Base-by-base conservation (phyloP, 2,329 filamentous ascomycete species). In the Microcyclospora tardicrescens region DNA sequence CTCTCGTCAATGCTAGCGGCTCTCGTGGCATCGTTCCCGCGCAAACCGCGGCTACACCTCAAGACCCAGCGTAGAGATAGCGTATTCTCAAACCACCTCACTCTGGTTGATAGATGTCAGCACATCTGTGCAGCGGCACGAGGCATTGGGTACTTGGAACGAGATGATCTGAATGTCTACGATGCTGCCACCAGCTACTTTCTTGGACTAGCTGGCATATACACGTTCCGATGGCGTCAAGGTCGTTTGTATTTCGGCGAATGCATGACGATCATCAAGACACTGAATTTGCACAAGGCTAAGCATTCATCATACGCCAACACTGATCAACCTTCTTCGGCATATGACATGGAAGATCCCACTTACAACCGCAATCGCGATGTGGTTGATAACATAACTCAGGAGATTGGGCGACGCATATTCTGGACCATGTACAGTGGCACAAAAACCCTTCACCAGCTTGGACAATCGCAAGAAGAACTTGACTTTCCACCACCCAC, bases 401-500 rank as follows among this genome's bases (percentile, higher is more conserved):
- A 65, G 40, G 64, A 70, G 45, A 78, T 77, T 43, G 70, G 69
- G 4, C 66, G 69, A 31, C 67, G 74, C 29, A 61, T 93, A 31
- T 94, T 93, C 58, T 94, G 86, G 79, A 79, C 83, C 15, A 71
- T 86, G 48, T 77, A 91, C 44, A 74, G 86, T 5, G 79, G 79
- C 28, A 73, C 84, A 43, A 72, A 79, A 45, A 52, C 84, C 0
- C 75, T 93, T 58, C 74, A 81, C 39, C 85, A 93, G 55, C 64
- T 91, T 13, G 84, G 84, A 28, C 74, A 75, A 12, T 74, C 74
- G 0, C 78, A 81, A 44, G 74, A 75, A 28, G 83, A 86, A 50
- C 65, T 87, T 29, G 72, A 81, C 28, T 77, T 93, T 36, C 76
- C 81, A 8, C 84, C 84, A 2, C 77, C 81, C 2, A 93, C 84